phyloP scores from a whole-genome alignment of 78 protist species.

The slime mould (Dictyostelium discoideum) region DNA sequence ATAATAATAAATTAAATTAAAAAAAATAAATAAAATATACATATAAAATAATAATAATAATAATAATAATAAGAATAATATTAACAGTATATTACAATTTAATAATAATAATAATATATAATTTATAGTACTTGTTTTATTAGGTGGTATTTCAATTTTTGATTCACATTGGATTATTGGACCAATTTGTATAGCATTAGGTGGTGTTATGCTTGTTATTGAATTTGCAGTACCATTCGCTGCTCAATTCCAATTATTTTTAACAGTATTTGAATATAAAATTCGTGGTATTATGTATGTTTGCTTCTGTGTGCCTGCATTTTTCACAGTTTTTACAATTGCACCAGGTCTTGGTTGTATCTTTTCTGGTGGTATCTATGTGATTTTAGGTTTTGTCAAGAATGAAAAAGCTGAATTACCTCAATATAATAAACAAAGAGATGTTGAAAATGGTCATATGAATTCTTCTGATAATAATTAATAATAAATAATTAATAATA shows the following conservation, averaged over 20 bases:
- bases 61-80: no score
- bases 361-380: constrained; percentile 31
- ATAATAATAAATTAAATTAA: no score
- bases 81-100: no score
- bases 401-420: constrained; percentile 56
- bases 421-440: constrained; percentile 15
- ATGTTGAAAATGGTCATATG: constrained; percentile 16
- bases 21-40: no score
- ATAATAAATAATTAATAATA: not conserved
- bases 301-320: constrained; percentile 57
- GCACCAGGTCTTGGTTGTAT: constrained; percentile 63
- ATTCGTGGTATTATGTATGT: constrained; percentile 36
- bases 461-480: not conserved
- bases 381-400: constrained; percentile 36
- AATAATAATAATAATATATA: no score
- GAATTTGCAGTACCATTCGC: constrained; percentile 15
- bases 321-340: constrained; percentile 64
- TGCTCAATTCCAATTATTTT: constrained; percentile 4
- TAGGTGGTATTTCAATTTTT: constrained; percentile 53
- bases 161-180: constrained; percentile 48
- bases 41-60: no score
- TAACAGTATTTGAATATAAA: constrained; percentile 47
- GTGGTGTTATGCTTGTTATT: constrained; percentile 51
- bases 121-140: constrained; percentile 21
- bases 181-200: constrained; percentile 53